Evolutionary conservation across 2,329 filamentous ascomycete species (phyloP).

Genomic region (Botrytis sinoallii): DNA sequence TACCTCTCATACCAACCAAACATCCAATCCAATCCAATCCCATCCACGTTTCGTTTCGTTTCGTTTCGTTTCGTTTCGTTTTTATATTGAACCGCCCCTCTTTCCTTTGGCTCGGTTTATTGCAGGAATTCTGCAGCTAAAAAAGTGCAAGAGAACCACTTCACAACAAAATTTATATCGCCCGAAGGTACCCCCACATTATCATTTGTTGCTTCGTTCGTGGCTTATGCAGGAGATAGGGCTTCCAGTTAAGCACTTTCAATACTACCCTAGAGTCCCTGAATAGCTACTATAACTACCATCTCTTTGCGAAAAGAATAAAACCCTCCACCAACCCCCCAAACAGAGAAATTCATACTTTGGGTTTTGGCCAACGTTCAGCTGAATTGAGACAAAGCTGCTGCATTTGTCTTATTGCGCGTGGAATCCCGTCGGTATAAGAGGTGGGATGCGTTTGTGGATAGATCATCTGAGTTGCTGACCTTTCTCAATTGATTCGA

Average conservation of each 20-base stretch:
- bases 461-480: conserved; percentile 5
- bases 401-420: conserved; percentile 15
- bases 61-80: too few relatives aligned
- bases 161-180: background rate
- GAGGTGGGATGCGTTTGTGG: conserved; percentile 14
- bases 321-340: conserved; percentile 10
- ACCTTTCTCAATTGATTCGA: conserved; percentile 6
- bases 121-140: conserved; percentile 7
- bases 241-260: conserved; percentile 10
- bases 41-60: background rate
- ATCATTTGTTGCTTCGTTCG: background rate
- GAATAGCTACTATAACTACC: background rate
- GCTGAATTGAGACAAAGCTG: conserved; percentile 31
- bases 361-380: conserved; percentile 4
- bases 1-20: background rate
- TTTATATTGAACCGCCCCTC: background rate
- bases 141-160: conserved; percentile 11
- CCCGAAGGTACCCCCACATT: conserved; percentile 7
- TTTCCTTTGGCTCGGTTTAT: background rate
- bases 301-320: conserved; percentile 10
- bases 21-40: background rate
- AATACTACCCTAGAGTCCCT: conserved; percentile 1
- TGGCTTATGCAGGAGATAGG: conserved; percentile 20
- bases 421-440: conserved; percentile 10
- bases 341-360: background rate